A percentile compares a stretch with the other conserved stretches of the same genome.
phyloP scores from a whole-genome alignment of 345 rosid genomes.

The Psidium friedrichsthalianum region DNA sequence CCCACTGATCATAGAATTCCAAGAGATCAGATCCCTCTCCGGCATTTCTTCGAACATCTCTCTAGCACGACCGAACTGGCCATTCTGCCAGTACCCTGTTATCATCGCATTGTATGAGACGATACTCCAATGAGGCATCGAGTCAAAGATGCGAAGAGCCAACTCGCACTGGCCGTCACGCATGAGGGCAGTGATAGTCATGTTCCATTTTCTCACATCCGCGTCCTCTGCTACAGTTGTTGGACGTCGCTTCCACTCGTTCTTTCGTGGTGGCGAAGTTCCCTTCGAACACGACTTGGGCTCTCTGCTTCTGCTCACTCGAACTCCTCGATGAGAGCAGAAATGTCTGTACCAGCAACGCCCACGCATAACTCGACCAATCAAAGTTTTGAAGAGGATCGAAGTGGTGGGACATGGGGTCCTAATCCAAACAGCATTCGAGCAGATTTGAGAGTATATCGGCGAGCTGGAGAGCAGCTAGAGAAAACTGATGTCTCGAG shows the following conservation, averaged over 20 bases:
- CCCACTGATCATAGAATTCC: constrained; percentile 11
- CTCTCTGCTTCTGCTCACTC: background rate
- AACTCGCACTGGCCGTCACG: constrained; percentile 3
- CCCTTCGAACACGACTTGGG: background rate
- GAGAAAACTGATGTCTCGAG: background rate
- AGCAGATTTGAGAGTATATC: background rate
- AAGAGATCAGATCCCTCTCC: constrained; percentile 10
- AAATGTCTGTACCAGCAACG: background rate
- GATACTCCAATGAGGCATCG: constrained; percentile 6
- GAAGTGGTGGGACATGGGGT: background rate
- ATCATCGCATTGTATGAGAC: constrained; percentile 9
- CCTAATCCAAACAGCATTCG: background rate
- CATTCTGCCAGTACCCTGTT: constrained; percentile 9
- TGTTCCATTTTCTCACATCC: constrained; percentile 7
- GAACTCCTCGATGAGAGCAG: background rate
- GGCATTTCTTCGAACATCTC: constrained; percentile 6
- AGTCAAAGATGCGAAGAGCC: constrained; percentile 2
- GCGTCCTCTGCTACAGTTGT: background rate
- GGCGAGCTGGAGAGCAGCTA: background rate
- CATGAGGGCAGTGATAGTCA: constrained; percentile 14
- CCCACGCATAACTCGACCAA: constrained; percentile 3
- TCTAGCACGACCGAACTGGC: constrained; percentile 4
- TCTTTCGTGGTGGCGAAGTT: background rate
- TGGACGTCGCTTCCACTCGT: background rate
- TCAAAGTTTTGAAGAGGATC: background rate